Conservation (phyloP, 768 basidiomycete genomes). For the Lactarius quietus region DNA sequence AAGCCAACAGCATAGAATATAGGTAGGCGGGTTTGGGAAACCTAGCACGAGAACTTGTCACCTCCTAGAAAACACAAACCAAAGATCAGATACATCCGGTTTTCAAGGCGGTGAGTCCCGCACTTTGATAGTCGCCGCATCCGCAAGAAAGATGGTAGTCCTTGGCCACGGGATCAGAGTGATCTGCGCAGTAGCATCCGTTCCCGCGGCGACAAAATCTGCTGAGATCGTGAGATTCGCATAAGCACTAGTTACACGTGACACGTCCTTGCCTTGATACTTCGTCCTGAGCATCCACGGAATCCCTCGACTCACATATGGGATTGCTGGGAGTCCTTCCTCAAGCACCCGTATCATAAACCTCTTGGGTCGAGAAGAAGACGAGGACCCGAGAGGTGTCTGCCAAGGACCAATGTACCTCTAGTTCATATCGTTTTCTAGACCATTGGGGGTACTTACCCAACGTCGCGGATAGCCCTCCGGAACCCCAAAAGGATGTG, state of each 20-base stretch:
- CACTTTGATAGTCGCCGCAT: constrained; percentile 21
- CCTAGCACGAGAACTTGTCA: constrained; percentile 44
- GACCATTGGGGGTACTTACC: not conserved
- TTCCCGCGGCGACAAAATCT: constrained; percentile 17
- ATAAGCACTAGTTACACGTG: not conserved
- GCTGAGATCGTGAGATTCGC: not conserved
- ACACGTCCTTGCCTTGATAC: constrained; percentile 3
- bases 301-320: not conserved
- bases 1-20: constrained; percentile 47
- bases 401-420: not conserved
- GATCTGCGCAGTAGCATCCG: constrained; percentile 17
- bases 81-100: not conserved
- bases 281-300: not conserved
- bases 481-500: constrained; percentile 3
- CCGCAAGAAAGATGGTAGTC: constrained; percentile 12
- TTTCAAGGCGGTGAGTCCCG: not conserved
- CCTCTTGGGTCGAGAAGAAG: not conserved
- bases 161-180: constrained; percentile 9
- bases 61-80: constrained; percentile 40
- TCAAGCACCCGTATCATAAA: not conserved
- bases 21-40: constrained; percentile 55
- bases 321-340: not conserved
- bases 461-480: not conserved
- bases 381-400: constrained; percentile 10
- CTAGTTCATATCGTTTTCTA: not conserved